These are phyloP conservation scores for Candida oleophila DNA, from an alignment of 805 yeast genomes.

Conservation along the genomic window DNA sequence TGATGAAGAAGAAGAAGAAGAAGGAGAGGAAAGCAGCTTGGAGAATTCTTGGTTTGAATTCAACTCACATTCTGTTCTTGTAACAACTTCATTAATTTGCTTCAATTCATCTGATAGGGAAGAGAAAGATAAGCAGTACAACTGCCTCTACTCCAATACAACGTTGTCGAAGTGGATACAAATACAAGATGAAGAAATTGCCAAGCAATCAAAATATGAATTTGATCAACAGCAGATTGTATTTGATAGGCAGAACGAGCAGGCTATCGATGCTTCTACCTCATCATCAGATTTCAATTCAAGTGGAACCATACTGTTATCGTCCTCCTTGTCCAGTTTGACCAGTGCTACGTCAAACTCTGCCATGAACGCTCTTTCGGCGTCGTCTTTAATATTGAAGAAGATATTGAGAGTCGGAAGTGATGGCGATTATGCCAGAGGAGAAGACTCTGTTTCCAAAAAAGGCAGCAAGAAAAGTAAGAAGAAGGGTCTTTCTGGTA, in stretches of 20 bases:
- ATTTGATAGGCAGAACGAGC: conserved; percentile 23
- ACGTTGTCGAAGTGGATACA: conserved; percentile 14
- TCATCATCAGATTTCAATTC: conserved; percentile 16
- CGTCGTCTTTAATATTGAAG: conserved; percentile 31
- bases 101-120: conserved; percentile 9
- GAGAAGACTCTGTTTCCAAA: not conserved
- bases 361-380: conserved; percentile 22
- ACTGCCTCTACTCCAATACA: conserved; percentile 4
- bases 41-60: conserved; percentile 76
- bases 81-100: conserved; percentile 67
- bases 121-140: conserved; percentile 7
- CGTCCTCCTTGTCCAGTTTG: conserved; percentile 34
- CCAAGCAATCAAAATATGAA: conserved; percentile 24
- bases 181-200: conserved; percentile 33
- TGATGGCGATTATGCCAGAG: not conserved
- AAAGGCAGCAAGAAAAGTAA: conserved; percentile 3
- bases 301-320: conserved; percentile 24
- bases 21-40: conserved; percentile 12
- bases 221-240: conserved; percentile 20
- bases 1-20: not conserved
- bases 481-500: not conserved
- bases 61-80: conserved; percentile 81
- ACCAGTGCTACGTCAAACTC: conserved; percentile 29
- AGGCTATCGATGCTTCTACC: conserved; percentile 10
- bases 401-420: conserved; percentile 13